Evolutionary conservation across 2,329 filamentous ascomycete genomes (phyloP).

Genomic region (Arthrobotrys iridis): DNA sequence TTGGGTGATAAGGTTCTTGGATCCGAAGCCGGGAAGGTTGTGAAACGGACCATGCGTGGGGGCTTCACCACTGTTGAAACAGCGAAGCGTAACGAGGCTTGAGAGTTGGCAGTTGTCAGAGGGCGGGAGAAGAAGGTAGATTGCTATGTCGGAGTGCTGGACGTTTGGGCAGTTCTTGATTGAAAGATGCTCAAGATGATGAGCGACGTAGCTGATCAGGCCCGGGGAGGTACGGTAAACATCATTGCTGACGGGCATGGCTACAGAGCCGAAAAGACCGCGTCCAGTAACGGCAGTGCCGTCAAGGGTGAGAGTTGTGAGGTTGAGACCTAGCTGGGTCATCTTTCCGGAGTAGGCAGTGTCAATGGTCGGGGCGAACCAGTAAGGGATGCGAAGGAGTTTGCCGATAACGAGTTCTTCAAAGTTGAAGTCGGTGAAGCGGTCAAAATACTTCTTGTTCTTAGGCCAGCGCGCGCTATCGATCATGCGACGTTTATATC

Average conservation of each 20-base stretch:
- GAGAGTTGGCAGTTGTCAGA: not conserved
- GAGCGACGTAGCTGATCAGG: constrained; percentile 17
- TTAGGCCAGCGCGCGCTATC: constrained; percentile 12
- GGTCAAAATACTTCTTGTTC: constrained; percentile 22
- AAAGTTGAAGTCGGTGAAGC: constrained; percentile 42
- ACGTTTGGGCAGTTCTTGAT: constrained; percentile 39
- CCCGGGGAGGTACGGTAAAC: constrained; percentile 38
- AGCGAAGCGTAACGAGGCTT: constrained; percentile 2
- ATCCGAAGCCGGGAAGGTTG: constrained; percentile 47
- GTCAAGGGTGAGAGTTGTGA: constrained; percentile 34
- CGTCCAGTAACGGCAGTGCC: constrained; percentile 46
- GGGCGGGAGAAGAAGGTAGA: constrained; percentile 40
- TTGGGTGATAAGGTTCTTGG: constrained; percentile 33
- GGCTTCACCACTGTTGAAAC: constrained; percentile 34
- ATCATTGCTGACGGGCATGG: constrained; percentile 10
- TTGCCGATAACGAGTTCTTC: constrained; percentile 36
- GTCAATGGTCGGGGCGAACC: constrained; percentile 28
- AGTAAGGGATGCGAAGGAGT: constrained; percentile 35
- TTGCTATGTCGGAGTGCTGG: constrained; percentile 44
- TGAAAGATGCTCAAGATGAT: constrained; percentile 17
- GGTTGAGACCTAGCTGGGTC: not conserved
- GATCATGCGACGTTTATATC: not conserved
- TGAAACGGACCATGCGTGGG: constrained; percentile 47
- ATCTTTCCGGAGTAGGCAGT: not conserved
- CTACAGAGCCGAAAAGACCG: constrained; percentile 40